Conservation (phyloP, 2,329 filamentous ascomycete species). For the Aspergillus flavus region DNA sequence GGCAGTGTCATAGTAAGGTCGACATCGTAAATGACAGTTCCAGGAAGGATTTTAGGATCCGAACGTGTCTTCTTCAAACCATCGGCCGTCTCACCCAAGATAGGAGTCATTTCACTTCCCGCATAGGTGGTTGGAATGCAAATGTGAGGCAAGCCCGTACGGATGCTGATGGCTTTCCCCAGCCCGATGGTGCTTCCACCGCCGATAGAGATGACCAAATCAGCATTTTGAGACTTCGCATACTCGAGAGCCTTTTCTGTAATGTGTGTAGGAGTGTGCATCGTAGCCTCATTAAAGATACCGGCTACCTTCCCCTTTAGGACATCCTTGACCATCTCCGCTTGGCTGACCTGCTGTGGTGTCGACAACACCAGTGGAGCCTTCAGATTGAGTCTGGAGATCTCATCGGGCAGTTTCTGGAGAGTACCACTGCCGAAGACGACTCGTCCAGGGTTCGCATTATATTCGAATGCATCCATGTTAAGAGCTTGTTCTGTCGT, state of each 20-base stretch:
- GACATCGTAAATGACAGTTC: slow-evolving; percentile 66
- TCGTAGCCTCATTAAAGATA: slow-evolving; percentile 59
- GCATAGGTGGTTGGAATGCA: slow-evolving; percentile 66
- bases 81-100: slow-evolving; percentile 63
- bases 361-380: slow-evolving; percentile 61
- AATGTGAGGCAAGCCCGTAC: slow-evolving; percentile 59
- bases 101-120: slow-evolving; percentile 66
- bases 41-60: slow-evolving; percentile 63
- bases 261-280: slow-evolving; percentile 64
- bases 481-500: slow-evolving; percentile 6
- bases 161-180: slow-evolving; percentile 60
- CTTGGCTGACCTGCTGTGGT: slow-evolving; percentile 53
- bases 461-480: slow-evolving; percentile 62
- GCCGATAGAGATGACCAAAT: slow-evolving; percentile 63
- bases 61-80: slow-evolving; percentile 60
- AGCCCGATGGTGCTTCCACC: slow-evolving; percentile 65
- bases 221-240: slow-evolving; percentile 49
- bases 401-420: slow-evolving; percentile 49
- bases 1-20: slow-evolving; percentile 64
- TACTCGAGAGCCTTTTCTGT: slow-evolving; percentile 60
- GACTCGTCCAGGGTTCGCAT: slow-evolving; percentile 55
- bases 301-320: slow-evolving; percentile 53
- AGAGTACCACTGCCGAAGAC: slow-evolving; percentile 61
- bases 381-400: slow-evolving; percentile 49
- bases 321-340: slow-evolving; percentile 47